Base-by-base conservation (phyloP, 2,329 filamentous ascomycete species). In the Cryphonectria nitschkei region DNA sequence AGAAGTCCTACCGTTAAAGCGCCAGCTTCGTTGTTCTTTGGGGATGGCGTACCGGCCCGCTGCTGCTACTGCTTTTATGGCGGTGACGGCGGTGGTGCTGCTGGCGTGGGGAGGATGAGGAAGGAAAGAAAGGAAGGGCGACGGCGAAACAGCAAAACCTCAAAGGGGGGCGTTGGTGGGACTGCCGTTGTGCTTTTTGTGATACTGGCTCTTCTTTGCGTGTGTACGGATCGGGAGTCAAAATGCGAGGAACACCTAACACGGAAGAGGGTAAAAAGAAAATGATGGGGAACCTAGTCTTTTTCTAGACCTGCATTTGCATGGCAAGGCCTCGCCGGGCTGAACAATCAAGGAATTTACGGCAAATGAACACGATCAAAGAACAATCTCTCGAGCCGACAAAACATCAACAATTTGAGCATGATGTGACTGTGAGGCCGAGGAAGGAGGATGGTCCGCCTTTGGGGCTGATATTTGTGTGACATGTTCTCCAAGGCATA, bases 1-100 rank as follows among this genome's bases (percentile, higher is more conserved):
- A 98, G 89, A 98, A 98, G 89, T 97, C 95, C 79, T 97, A 98
- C 92, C 94, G 95, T 95, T 97, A 95, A 94, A 62, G 75, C 70
- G 73, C 34, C 32, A 71, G 69, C 67, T 70, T 19, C 50, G 26
- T 43, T 54, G 26, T 61, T 54, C 29, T 56, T 46, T 39, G 60
- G 74, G 71, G 37, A 66, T 70, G 70, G 72, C 61, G 70, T 71
- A 73, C 63, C 61, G 41, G 61, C 39, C 34, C 61, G 22, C 39
- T 50, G 46, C 46, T 50, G 22, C 46, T n/a, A 19, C 46, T n/a
- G 46, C 39, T 14, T 39, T 2, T 77, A 74, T 79, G 76, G 78
- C 78, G 74, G 78, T 73, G 74, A 22, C 3, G 46, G 46, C 16
- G 16, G 43, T 50, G 43, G 43, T 46, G 43, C 34, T 34, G 9